Conservation (phyloP, 2,329 filamentous ascomycete genomes). For the Colletotrichum sp. region DNA sequence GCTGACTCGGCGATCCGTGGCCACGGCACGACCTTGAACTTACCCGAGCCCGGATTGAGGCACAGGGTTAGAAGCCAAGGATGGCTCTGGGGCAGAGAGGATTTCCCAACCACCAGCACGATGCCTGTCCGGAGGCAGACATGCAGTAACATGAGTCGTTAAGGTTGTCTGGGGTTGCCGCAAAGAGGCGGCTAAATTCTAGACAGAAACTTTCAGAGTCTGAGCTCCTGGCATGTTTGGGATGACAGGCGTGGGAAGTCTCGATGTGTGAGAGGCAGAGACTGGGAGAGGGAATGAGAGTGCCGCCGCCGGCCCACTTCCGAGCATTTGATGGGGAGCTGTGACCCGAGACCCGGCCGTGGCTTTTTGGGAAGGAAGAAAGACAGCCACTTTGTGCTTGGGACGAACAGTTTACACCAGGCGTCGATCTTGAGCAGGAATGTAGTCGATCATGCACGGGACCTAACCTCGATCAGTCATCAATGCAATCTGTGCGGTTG, state of each 20-base stretch:
- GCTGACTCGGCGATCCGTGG: constrained; percentile 1
- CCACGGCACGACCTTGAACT: neutral
- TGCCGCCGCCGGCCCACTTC: neutral
- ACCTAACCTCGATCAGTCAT: neutral
- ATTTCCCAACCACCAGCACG: neutral
- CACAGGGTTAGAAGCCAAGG: neutral
- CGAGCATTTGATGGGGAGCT: neutral
- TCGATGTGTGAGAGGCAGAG: neutral
- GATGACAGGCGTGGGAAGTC: constrained; percentile 3
- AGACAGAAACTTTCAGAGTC: neutral
- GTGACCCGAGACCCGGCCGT: neutral
- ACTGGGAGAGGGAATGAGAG: neutral
- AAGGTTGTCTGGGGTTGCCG: constrained; percentile 14
- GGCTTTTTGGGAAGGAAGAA: neutral
- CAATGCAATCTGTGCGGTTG: neutral
- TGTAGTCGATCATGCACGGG: neutral
- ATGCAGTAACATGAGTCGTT: constrained; percentile 12
- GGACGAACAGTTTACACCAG: constrained; percentile 1
- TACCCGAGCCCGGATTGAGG: neutral
- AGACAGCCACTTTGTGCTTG: neutral
- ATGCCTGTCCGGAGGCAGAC: neutral
- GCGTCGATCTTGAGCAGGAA: neutral
- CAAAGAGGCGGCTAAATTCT: neutral
- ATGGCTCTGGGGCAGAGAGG: constrained; percentile 1
- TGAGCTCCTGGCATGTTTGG: constrained; percentile 14